A percentile compares a stretch with the other conserved stretches of the same genome.
Conservation (phyloP, 73 alveolate genomes). For the Effrenium voratum region DNA sequence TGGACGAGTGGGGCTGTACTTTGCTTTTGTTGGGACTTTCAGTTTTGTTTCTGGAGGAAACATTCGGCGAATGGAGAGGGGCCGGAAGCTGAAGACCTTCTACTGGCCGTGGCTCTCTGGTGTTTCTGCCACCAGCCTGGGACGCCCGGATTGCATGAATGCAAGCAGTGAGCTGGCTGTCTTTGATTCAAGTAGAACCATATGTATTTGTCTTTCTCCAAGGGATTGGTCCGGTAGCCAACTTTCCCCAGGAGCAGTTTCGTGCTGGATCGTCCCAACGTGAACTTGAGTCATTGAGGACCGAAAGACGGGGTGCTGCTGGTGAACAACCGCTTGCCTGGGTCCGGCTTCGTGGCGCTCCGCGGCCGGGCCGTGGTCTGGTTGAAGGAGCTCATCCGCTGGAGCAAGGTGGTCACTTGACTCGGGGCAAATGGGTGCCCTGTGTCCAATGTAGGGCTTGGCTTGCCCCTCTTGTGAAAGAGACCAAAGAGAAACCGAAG, state of each 20-base stretch:
- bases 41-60: slow-evolving; percentile 5
- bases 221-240: neutral
- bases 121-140: slow-evolving; percentile 67
- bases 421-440: neutral
- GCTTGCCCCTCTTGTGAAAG: neutral
- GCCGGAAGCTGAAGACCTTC: slow-evolving; percentile 13
- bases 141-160: too few species aligned
- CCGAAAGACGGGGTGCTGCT: slow-evolving; percentile 84
- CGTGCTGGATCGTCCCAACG: too few species aligned
- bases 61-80: slow-evolving; percentile 36
- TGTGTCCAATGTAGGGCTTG: neutral
- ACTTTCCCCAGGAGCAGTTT: neutral
- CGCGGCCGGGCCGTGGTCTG: slow-evolving; percentile 66
- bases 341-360: slow-evolving; percentile 55
- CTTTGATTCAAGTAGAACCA: neutral
- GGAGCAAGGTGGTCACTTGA: slow-evolving; percentile 71
- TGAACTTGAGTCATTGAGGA: too few species aligned
- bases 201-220: too few species aligned
- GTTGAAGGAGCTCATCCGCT: slow-evolving; percentile 75
- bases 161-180: too few species aligned
- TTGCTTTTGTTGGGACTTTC: too few species aligned
- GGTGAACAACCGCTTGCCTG: neutral
- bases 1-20: too few species aligned
- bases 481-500: neutral
- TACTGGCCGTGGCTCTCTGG: slow-evolving; percentile 48